Base-by-base conservation (phyloP, 2,329 filamentous ascomycete species). In the Pseudogymnoascus sp. region DNA sequence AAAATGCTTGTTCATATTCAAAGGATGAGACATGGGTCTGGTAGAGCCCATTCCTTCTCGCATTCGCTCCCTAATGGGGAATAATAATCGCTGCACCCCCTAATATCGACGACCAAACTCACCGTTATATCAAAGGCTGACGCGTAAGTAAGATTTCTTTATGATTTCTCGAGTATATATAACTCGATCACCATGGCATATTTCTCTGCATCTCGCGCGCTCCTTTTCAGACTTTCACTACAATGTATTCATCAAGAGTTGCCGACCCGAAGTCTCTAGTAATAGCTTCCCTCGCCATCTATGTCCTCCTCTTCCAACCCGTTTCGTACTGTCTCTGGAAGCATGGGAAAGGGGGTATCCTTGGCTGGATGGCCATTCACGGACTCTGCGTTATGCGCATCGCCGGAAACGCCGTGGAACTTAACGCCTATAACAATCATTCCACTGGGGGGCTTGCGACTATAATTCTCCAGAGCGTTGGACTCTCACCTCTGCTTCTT, bases 401-500 rank as follows among this genome's bases (percentile, higher is more conserved):
- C 11, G 45, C 31, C n/a, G 45, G 45, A 55, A 55, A 62, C 16
- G 62, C 52, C 12, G 43, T 63, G 19, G 19, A 61, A 12, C 29
- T 63, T 19, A 26, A 63, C 23, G 43, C 10, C 31, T 62, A 65
- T 26, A 55, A 31, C 45, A 55, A 29, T 16, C 26, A 55, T 16
- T 55, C 45, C 4, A 55, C 26, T 11, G 45, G 45, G 23, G 45
- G 45, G n/a, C 5, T 31, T 55, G 45, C 61, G 4, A 60, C 63
- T 35, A 19, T 63, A 3, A 63, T 67, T 7, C 45, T 55, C 11
- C 66, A 62, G 7, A 67, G 62, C 26, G 64, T 69, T 61, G 68
- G 67, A 5, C 41, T 69, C 4, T 65, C 62, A 6, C 67, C 67
- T 14, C 55, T 69, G 23, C 26, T 69, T 6, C 63, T 69, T 26